Percentiles rank a stretch among this genome's conserved stretches.
These are phyloP conservation scores for Cruciata laevipes DNA, from an alignment of 257 asterid genomes.

Conservation along the genomic window DNA sequence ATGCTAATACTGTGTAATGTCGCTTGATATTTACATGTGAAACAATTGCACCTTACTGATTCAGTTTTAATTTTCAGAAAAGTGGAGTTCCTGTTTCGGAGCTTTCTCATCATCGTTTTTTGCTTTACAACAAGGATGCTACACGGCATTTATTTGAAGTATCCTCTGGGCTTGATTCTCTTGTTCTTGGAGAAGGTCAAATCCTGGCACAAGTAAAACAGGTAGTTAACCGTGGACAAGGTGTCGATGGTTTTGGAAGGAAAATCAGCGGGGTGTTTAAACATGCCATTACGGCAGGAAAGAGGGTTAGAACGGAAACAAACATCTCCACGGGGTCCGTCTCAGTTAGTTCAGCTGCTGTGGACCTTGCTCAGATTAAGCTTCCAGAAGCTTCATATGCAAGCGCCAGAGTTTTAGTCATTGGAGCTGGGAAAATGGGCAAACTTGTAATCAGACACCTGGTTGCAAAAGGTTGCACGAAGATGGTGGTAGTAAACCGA, in stretches of 20 bases:
- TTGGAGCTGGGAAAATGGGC: slow-evolving; percentile 99
- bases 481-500: slow-evolving; percentile 72
- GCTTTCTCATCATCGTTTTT: slow-evolving; percentile 52
- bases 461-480: slow-evolving; percentile 71
- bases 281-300: slow-evolving; percentile 79
- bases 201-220: slow-evolving; percentile 92
- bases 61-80: slow-evolving; percentile 34
- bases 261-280: slow-evolving; percentile 72
- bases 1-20: neutral
- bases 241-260: slow-evolving; percentile 74
- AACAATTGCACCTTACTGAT: neutral
- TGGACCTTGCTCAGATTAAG: slow-evolving; percentile 80
- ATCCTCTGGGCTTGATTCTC: slow-evolving; percentile 87
- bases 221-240: slow-evolving; percentile 72
- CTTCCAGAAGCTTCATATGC: slow-evolving; percentile 54
- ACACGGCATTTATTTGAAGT: slow-evolving; percentile 77
- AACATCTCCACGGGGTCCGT: slow-evolving; percentile 78
- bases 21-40: neutral
- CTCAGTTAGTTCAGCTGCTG: slow-evolving; percentile 95
- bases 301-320: slow-evolving; percentile 86
- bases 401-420: slow-evolving; percentile 51
- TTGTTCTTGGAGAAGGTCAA: slow-evolving; percentile 94
- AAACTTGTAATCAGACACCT: slow-evolving; percentile 83
- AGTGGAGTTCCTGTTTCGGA: slow-evolving; percentile 76
- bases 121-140: slow-evolving; percentile 67